Percentiles rank a stretch among this genome's conserved stretches.
Evolutionary conservation across 2,329 filamentous ascomycete genomes (phyloP).

Genomic region (Aspergillus cejpii): DNA sequence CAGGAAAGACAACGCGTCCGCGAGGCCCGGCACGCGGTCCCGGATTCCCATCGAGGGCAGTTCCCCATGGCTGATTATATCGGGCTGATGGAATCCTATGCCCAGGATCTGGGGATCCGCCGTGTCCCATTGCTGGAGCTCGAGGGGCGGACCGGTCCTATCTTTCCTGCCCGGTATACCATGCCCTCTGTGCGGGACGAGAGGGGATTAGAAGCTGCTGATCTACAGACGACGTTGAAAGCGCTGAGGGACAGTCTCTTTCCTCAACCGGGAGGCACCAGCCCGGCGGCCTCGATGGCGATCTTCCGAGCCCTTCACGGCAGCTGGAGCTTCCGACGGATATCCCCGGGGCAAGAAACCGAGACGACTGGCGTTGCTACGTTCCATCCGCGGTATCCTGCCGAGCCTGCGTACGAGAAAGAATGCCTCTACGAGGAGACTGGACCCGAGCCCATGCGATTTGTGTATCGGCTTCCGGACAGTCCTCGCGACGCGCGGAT

Average conservation of each 20-base stretch:
- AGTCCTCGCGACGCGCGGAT: slow-evolving; percentile 10
- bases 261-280: slow-evolving; percentile 40
- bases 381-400: slow-evolving; percentile 59
- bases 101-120: slow-evolving; percentile 50
- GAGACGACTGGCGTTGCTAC: slow-evolving; percentile 55
- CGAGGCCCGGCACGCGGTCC: slow-evolving; percentile 14
- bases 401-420: slow-evolving; percentile 33
- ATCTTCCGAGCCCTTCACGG: slow-evolving; percentile 67
- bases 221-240: slow-evolving; percentile 43
- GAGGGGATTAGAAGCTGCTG: slow-evolving; percentile 15
- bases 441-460: background rate
- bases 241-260: slow-evolving; percentile 34
- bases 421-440: slow-evolving; percentile 31
- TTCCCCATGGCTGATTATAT: slow-evolving; percentile 80
- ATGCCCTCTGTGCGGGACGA: too few relatives aligned
- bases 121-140: slow-evolving; percentile 37
- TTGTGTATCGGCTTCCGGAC: slow-evolving; percentile 14
- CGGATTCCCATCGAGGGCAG: slow-evolving; percentile 46
- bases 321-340: slow-evolving; percentile 53
- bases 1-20: slow-evolving; percentile 23
- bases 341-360: slow-evolving; percentile 49
- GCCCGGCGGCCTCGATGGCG: slow-evolving; percentile 55
- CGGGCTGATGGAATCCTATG: slow-evolving; percentile 66
- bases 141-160: slow-evolving; percentile 30
- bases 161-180: slow-evolving; percentile 52